Percentiles rank a stretch among this genome's conserved stretches.
phyloP scores from a whole-genome alignment of 2,329 filamentous ascomycete species.

The Colletotrichum higginsianum region DNA sequence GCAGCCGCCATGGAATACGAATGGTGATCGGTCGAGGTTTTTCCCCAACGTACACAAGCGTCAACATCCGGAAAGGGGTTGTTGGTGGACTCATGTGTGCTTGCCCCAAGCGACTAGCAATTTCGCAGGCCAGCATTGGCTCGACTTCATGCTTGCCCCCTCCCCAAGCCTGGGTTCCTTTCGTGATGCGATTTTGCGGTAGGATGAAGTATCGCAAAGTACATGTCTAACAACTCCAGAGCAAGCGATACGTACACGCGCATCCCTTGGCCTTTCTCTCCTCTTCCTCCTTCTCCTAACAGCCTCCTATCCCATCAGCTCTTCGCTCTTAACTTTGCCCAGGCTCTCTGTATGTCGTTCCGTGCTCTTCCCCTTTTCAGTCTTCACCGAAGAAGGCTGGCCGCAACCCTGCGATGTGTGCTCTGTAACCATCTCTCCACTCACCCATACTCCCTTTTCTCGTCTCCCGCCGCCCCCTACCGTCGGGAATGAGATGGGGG shows the following conservation, averaged over 20 bases:
- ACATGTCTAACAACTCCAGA: neutral
- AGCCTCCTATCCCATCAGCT: neutral
- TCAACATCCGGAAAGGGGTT: slow-evolving; percentile 34
- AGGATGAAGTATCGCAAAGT: slow-evolving; percentile 7
- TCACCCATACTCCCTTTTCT: neutral
- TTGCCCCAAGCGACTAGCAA: slow-evolving; percentile 13
- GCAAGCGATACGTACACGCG: neutral
- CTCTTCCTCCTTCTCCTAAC: neutral
- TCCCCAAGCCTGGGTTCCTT: slow-evolving; percentile 21
- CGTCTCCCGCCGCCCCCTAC: neutral
- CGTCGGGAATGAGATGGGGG: slow-evolving; percentile 19
- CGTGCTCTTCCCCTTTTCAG: neutral
- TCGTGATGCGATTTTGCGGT: slow-evolving; percentile 9
- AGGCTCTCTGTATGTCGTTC: neutral
- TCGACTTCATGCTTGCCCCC: slow-evolving; percentile 19
- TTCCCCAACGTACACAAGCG: slow-evolving; percentile 40
- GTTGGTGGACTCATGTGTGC: slow-evolving; percentile 24
- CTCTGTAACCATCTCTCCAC: neutral
- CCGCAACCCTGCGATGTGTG: neutral
- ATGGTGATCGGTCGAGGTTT: slow-evolving; percentile 39
- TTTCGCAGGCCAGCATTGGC: slow-evolving; percentile 17
- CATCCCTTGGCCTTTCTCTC: neutral
- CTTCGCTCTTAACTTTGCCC: neutral
- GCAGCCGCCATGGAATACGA: slow-evolving; percentile 34
- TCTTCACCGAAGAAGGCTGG: neutral